Base-by-base conservation (phyloP, 2,329 filamentous ascomycete genomes). In the Hypomyces perniciosus region DNA sequence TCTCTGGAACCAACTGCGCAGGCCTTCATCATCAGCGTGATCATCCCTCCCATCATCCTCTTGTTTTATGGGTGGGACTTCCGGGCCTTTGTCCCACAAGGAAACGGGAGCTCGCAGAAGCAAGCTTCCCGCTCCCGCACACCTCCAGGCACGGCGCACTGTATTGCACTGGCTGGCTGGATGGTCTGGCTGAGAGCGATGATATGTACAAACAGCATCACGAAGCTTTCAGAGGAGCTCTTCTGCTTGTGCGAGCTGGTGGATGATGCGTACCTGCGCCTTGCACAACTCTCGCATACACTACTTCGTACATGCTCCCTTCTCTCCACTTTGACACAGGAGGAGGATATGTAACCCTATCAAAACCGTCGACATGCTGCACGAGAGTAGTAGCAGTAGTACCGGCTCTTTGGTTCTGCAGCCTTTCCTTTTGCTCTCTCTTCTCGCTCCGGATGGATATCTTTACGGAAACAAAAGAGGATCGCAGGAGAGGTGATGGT, bases 141-240 rank as follows among this genome's bases (percentile, higher is more conserved):
- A 45, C 38, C 37, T 45, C 41, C 51, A 50, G 51, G 46, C 51
- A 49, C 46, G 46, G 50, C 50, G 48, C 50, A 52, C 50, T 52
- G 50, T 52, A 34, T 44, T 13, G 4, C 5, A 5, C 8, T 44
- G 41, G 38, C 9, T 35, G 33, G 33, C 8, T 4, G 33, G 3
- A 34, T 34, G 33, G 33, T n/a, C n/a, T 37, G 34, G 3, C 9
- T n/a, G 34, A 37, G 34, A 37, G 9, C 9, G 4, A 37, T 37
- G 34, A 20, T 27, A 43, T 12, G 9, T 43, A 29, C 41, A 9
- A n/a, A 6, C 12, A 38, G 4, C 39, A 28, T 42, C 26, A 26
- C 39, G 29, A 8, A 42, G 35, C 20, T 20, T 20, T 20, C 20
- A 20, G 20, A 20, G 20, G 20, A 20, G 20, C 20, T 20, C 6